phyloP scores from a whole-genome alignment of 2,329 filamentous ascomycete species.

The Aspergillus puulaauensis region DNA sequence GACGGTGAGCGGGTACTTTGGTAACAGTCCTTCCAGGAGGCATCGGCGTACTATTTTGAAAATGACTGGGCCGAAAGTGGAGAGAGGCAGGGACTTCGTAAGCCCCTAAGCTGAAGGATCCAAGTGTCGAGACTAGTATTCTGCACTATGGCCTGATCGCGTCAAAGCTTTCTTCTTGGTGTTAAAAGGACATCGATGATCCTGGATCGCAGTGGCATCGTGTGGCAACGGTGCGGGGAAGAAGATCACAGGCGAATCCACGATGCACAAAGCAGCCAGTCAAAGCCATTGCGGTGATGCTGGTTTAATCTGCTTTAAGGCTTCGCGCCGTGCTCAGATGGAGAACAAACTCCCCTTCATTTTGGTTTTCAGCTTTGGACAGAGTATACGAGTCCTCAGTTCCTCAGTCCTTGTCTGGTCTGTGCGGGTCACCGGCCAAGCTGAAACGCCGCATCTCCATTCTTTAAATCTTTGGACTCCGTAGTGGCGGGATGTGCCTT shows the following conservation, averaged over 20 bases:
- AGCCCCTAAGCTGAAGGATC: background rate
- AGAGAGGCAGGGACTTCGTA: background rate
- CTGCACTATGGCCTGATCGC: background rate
- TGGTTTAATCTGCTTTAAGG: conserved; percentile 17
- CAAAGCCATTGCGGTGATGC: background rate
- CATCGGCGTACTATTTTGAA: background rate
- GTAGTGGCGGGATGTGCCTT: background rate
- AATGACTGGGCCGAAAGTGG: background rate
- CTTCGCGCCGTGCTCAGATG: conserved; percentile 17
- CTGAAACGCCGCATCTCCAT: conserved; percentile 18
- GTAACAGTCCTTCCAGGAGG: background rate
- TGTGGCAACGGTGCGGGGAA: conserved; percentile 24
- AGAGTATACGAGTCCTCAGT: conserved; percentile 11
- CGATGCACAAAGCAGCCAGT: conserved; percentile 18
- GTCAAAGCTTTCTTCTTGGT: background rate
- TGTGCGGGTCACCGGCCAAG: conserved; percentile 16
- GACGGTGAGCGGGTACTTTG: background rate
- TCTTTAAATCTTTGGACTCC: background rate
- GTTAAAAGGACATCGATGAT: background rate
- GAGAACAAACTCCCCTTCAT: conserved; percentile 1
- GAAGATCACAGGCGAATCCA: conserved; percentile 21
- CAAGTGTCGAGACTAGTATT: background rate
- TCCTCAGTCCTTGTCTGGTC: conserved; percentile 11
- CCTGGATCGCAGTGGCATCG: conserved; percentile 3
- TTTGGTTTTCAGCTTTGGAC: conserved; percentile 2